Conservation (phyloP, 2,329 filamentous ascomycete species). For the Colletotrichum eleusines region DNA sequence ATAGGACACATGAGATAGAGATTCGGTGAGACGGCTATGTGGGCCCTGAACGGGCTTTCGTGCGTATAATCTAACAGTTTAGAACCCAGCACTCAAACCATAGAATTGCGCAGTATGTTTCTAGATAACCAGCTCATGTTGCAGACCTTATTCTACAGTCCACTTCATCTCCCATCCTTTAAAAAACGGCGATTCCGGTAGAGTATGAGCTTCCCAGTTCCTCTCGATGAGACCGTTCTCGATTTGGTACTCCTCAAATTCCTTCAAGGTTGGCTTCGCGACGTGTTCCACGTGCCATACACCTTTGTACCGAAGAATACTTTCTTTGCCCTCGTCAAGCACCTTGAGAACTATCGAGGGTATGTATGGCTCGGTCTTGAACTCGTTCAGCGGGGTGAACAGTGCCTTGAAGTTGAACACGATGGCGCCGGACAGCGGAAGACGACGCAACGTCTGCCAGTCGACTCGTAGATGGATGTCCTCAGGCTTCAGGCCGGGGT, state of each 20-base stretch:
- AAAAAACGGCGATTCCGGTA: slow-evolving; percentile 83
- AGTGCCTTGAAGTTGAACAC: slow-evolving; percentile 92
- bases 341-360: slow-evolving; percentile 77
- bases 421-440: slow-evolving; percentile 80
- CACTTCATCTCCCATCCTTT: slow-evolving; percentile 82
- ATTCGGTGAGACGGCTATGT: background rate
- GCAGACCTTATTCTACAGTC: slow-evolving; percentile 47
- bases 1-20: rapidly evolving
- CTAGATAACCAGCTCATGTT: background rate
- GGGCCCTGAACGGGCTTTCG: background rate
- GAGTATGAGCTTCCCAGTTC: slow-evolving; percentile 75
- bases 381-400: slow-evolving; percentile 79
- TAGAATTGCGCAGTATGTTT: no score
- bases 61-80: background rate
- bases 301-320: slow-evolving; percentile 83
- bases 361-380: slow-evolving; percentile 78
- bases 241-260: slow-evolving; percentile 75
- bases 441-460: slow-evolving; percentile 86
- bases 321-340: slow-evolving; percentile 75
- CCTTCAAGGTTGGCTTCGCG: slow-evolving; percentile 72
- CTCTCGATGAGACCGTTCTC: slow-evolving; percentile 68
- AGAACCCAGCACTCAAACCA: background rate
- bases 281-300: slow-evolving; percentile 84
- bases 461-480: slow-evolving; percentile 81
- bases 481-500: slow-evolving; percentile 65